A percentile compares a stretch with the other conserved stretches of the same genome.
phyloP scores from a whole-genome alignment of 768 basidiomycete species.

The Hygrophoropsis aurantiaca region DNA sequence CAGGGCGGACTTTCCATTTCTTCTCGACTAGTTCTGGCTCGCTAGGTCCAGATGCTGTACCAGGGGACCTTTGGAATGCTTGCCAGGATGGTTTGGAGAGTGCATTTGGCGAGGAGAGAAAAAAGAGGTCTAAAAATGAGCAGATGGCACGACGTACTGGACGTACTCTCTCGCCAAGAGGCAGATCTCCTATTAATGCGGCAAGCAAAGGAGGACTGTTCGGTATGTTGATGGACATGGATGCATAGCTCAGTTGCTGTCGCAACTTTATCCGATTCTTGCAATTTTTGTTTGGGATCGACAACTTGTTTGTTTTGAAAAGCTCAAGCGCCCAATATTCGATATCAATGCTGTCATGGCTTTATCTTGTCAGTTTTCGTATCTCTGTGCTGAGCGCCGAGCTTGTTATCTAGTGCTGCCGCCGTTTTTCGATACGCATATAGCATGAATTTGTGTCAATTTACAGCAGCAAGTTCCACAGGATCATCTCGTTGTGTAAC shows the following conservation, averaged over 20 bases:
- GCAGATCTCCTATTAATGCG: slow-evolving; percentile 24
- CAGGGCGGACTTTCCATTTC: slow-evolving; percentile 60
- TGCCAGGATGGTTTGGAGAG: slow-evolving; percentile 45
- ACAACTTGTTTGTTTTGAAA: too few species aligned
- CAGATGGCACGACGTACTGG: slow-evolving; percentile 12
- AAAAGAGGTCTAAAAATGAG: slow-evolving; percentile 43
- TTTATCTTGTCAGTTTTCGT: background rate
- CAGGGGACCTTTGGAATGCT: slow-evolving; percentile 46
- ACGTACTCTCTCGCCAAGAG: slow-evolving; percentile 3
- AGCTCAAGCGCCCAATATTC: too few species aligned
- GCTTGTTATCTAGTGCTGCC: background rate
- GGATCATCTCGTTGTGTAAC: too few species aligned
- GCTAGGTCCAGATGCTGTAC: slow-evolving; percentile 19
- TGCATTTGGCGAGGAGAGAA: slow-evolving; percentile 47
- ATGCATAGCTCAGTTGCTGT: slow-evolving; percentile 24
- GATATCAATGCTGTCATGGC: too few species aligned
- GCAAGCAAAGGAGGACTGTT: slow-evolving; percentile 33
- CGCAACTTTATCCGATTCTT: background rate
- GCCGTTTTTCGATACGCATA: background rate
- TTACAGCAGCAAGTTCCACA: too few species aligned
- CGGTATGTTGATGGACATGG: slow-evolving; percentile 40
- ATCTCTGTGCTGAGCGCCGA: background rate
- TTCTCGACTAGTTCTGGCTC: slow-evolving; percentile 38
- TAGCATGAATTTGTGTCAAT: too few species aligned
- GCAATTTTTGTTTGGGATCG: too few species aligned